Evolutionary conservation across 2,329 filamentous ascomycete genomes (phyloP), one percentile per base, ranked within the genome.

Genomic region (Teratosphaeriaceae sp.): DNA sequence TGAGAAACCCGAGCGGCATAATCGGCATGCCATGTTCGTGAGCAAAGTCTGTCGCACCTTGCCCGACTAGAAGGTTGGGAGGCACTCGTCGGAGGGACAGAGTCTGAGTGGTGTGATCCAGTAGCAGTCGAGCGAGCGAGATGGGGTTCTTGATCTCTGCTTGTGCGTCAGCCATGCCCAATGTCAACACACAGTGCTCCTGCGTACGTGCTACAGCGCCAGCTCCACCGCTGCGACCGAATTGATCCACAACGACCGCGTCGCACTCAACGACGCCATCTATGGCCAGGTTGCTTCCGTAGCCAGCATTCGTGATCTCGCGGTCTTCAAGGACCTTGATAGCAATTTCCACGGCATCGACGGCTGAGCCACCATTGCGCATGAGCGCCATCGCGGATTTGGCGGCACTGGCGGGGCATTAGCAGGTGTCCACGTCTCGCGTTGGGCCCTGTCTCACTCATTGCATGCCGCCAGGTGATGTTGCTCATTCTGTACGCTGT

Each of bases 281-380:
- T 49, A 94, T 85, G 34, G 87, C 83, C 19, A 98, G 71, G 57
- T 98, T 98, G 66, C 92, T 98, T 36, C 94, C 92, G 61, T 85
- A 97, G 0, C 92, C 92, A 27, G 90, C 86, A 63, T 98, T 98
- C 26, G 94, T 98, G 52, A 98, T 94, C 57, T 96, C 88, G 44
- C 85, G 82, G 61, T 98, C 87, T 66, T 98, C 92, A 15, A 98
- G 79, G 16, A 87, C 74, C 53, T 84, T 86, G 57, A 98, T 80
- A 22, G 92, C 88, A 39, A 85, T 83, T 65, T 96, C 92, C 18
- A 96, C 84, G 13, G 89, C 92, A 59, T 97, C 88, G 3, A 90
- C 74, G 3, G 92, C 87, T 31, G 81, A 80, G 8, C 82, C 85
- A 19, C 92, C 92, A 49, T 76, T 78, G 56, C 78, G 84, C 46